Evolutionary conservation across 1,284 basidiomycete species (phyloP).

Genomic region (Ustilago xerochloae): DNA sequence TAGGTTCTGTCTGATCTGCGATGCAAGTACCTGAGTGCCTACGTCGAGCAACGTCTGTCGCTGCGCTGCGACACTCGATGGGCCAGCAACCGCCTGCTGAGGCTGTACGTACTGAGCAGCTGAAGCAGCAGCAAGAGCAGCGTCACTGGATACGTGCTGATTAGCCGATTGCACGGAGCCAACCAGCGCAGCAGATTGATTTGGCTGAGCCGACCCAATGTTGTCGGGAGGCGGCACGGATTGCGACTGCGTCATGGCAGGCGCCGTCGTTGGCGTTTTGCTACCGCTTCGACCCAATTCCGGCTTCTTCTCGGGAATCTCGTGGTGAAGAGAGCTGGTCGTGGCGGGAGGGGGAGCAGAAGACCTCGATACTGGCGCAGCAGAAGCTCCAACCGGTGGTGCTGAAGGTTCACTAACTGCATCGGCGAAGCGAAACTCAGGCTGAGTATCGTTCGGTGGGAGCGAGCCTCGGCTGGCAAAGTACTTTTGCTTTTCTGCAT

Average conservation of each 20-base stretch:
- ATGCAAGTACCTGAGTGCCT: background rate
- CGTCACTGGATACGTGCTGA: background rate
- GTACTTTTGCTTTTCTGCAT: constrained; percentile 28
- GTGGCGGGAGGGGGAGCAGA: background rate
- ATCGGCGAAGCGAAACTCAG: constrained; percentile 32
- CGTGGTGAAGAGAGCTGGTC: background rate
- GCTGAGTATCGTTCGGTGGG: constrained; percentile 27
- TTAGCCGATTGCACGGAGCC: background rate
- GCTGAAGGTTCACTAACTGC: background rate
- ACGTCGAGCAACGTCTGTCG: background rate
- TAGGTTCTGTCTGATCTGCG: background rate
- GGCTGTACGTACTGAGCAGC: background rate
- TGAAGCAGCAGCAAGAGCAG: background rate
- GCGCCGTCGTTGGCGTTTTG: background rate
- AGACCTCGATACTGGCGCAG: too few relatives aligned
- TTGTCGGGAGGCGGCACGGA: background rate
- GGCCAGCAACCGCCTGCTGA: background rate
- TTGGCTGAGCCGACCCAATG: background rate
- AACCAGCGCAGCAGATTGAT: background rate
- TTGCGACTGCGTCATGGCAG: constrained; percentile 4
- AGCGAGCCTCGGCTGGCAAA: constrained; percentile 13
- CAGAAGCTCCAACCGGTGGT: background rate
- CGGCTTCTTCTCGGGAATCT: background rate
- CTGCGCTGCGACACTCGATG: background rate
- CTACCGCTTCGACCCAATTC: background rate